Evolutionary conservation across 805 yeast species (phyloP), one percentile per base, ranked within the genome.

Genomic region (Candida chilensis): DNA sequence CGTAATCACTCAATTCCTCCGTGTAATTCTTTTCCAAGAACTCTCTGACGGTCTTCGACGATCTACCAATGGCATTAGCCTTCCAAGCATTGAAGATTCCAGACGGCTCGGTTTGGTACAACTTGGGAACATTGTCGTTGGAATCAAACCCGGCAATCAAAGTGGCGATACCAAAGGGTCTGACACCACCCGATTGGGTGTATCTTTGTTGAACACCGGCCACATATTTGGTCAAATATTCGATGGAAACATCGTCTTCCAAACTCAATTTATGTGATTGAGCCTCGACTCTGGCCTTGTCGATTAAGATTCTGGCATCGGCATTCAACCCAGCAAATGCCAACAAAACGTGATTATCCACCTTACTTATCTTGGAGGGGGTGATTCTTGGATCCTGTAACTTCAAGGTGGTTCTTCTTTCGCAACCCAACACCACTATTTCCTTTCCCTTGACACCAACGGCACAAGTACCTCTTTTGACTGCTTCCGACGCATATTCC

Each of bases 181-280:
- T 75, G 16, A 92, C 96, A 57, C 98, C 98, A 42, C 98, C 98
- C 30, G 94, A 78, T 58, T 92, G 98, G 5, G 98, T 92, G 60
- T 90, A 92, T 55, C 79, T 74, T 55, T 92, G 98, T 58, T 92
- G 96, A 27, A 90, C 90, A 15, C 96, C 96, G n/a, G 98, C 98
- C 39, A 92, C 85, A 48, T 85, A 85, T 54, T 82, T 81, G 21
- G 98, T 86, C 54, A 92, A 66, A 54, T 88, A 92, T 50, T 92
- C 97, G 34, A 92, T 71, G 12, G 86, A 66, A 7, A 87, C 96
- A 1, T 96, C 81, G 50, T 92, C 97, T 53, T 90, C 98, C 48
- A 90, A 70, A n/a, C 90, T 86, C 46, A 92, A 71, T 53, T 82
- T 74, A 58, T 88, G 95, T 11, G 94, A 82, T 57, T 92, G 98